Evolutionary conservation across 78 protist species (phyloP), one percentile per base, ranked within the genome.

Genomic region (Monocercomonoides exilis): DNA sequence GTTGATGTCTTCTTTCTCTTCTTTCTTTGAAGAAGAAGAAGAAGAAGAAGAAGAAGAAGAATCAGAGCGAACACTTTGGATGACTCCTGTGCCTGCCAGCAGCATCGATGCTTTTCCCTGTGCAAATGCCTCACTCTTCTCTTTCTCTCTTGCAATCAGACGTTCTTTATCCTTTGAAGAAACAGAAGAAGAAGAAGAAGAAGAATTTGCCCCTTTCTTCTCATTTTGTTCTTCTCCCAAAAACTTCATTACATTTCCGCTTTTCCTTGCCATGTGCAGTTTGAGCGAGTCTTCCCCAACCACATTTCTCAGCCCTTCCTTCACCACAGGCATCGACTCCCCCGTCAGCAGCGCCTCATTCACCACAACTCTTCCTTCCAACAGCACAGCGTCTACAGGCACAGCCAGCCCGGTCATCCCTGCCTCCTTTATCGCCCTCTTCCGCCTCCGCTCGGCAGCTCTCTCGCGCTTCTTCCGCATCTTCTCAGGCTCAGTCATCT

Each of bases 261-360:
- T 54, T 21, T 54, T 54, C 70, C 70, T 54, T 11, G 11, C 3
- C 70, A 54, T 54, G 11, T 54, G 70, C 88, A 6, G 0, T n/a
- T 63, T 43, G n/a, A n/a, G n/a, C 54, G 3, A n/a, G 21, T 36
- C 64, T 1, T 79, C 81, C n/a, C 29, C 80, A 45, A 1, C 35
- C 1, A 33, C 46, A 77, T 3, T 4, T 54, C 41, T 77, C 41
- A 94, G 33, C 42, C 92, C 44, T 79, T 94, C 95, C 89, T 95
- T 95, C 70, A 93, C 89, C 29, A 84, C 46, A 1, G 98, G 98
- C 1, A 91, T 91, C 0, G 96, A 91, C 87, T 96, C 99, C 43
- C 99, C 99, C 1, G 99, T 98, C 77, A 98, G 95, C 91, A 96
- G 91, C 29, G 99, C 93, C 90, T 98, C 99, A 89, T 97, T 94